These are phyloP conservation scores for Saccharomycopsis sp. DNA, from an alignment of 805 yeast genomes.

Conservation along the genomic window DNA sequence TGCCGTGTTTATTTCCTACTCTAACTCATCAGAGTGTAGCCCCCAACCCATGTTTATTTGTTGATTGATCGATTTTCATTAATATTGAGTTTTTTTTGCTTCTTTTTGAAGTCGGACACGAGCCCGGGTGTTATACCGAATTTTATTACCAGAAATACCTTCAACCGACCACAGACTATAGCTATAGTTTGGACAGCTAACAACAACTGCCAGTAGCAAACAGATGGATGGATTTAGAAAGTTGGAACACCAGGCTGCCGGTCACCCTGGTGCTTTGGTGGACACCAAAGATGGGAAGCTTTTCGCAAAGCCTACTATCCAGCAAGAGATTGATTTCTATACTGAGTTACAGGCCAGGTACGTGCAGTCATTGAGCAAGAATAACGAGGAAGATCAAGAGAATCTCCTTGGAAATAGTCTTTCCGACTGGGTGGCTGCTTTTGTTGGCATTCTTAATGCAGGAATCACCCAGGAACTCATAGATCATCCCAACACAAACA, in stretches of 20 bases:
- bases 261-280: slow-evolving; percentile 75
- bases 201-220: not conserved
- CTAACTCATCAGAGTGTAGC: no score
- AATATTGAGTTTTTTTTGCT: no score
- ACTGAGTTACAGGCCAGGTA: slow-evolving; percentile 26
- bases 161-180: no score
- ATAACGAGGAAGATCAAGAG: slow-evolving; percentile 25
- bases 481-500: slow-evolving; percentile 22
- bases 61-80: no score
- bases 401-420: slow-evolving; percentile 31
- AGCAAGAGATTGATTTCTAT: slow-evolving; percentile 75
- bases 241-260: slow-evolving; percentile 71
- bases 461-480: slow-evolving; percentile 33
- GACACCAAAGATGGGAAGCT: slow-evolving; percentile 52
- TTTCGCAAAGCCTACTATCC: slow-evolving; percentile 61
- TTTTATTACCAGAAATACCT: no score
- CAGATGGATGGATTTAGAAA: slow-evolving; percentile 11
- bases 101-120: no score
- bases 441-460: slow-evolving; percentile 50
- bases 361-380: slow-evolving; percentile 25
- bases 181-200: not conserved
- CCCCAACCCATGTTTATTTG: no score
- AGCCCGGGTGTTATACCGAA: no score
- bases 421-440: slow-evolving; percentile 56
- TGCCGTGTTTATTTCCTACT: no score